Percentiles rank a stretch among this genome's conserved stretches.
Conservation (phyloP, 306 rosid species). For the Lotus japonicus region DNA sequence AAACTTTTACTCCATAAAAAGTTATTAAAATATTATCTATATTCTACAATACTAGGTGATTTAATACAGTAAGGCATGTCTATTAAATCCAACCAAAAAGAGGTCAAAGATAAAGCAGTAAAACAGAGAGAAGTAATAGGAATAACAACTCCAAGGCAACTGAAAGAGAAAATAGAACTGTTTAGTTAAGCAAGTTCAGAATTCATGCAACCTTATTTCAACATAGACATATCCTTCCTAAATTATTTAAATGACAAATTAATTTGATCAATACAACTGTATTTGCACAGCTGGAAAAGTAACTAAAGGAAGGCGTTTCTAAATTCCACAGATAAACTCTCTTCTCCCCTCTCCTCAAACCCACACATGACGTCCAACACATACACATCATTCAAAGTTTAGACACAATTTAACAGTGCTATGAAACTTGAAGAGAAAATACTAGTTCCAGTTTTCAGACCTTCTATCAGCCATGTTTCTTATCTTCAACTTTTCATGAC, state of each 20-base stretch:
- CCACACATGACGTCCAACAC: neutral
- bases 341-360: neutral
- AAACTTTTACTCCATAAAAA: neutral
- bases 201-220: neutral
- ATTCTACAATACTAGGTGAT: neutral
- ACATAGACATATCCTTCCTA: neutral
- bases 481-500: too few species aligned
- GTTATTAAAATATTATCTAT: neutral
- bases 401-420: too few species aligned
- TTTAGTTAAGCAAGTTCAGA: too few species aligned
- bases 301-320: neutral
- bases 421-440: too few species aligned
- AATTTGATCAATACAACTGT: neutral
- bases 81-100: too few species aligned
- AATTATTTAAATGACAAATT: neutral
- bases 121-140: neutral
- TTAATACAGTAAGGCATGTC: neutral
- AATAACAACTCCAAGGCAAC: neutral
- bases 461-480: too few species aligned
- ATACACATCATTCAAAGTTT: too few species aligned
- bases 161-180: neutral
- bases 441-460: too few species aligned
- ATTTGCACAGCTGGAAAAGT: neutral
- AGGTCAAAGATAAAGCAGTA: neutral
- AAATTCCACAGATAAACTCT: neutral